Conservation (phyloP, 306 rosid genomes). For the Casuarina cunninghamiana region DNA sequence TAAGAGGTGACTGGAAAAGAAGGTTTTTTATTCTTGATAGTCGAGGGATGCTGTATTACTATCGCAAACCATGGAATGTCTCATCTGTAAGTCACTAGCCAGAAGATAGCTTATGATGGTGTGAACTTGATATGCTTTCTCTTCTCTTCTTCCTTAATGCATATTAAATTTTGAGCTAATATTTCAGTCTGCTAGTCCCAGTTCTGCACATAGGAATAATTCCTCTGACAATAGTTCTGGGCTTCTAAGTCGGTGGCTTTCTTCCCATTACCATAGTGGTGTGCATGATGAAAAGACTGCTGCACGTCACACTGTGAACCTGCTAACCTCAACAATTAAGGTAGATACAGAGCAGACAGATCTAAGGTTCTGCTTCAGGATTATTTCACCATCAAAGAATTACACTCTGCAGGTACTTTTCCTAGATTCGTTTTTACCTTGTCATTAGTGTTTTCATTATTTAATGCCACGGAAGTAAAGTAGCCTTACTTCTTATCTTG, state of each 20-base stretch:
- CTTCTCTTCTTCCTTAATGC: slow-evolving; percentile 20
- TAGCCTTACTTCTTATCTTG: neutral
- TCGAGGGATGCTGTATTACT: slow-evolving; percentile 75
- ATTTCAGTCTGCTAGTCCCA: slow-evolving; percentile 52
- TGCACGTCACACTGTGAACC: slow-evolving; percentile 73
- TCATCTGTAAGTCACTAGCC: slow-evolving; percentile 58
- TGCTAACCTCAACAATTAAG: slow-evolving; percentile 81
- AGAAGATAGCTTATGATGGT: slow-evolving; percentile 32
- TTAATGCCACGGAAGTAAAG: slow-evolving; percentile 20
- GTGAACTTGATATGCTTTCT: slow-evolving; percentile 14
- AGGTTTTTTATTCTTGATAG: slow-evolving; percentile 88
- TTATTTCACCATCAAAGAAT: slow-evolving; percentile 70
- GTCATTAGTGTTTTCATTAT: slow-evolving; percentile 3
- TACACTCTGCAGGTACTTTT: slow-evolving; percentile 74
- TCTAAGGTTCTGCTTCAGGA: slow-evolving; percentile 86
- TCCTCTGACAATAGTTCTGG: slow-evolving; percentile 64
- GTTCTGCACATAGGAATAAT: slow-evolving; percentile 52
- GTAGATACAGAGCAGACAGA: slow-evolving; percentile 79
- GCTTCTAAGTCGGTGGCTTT: slow-evolving; percentile 73
- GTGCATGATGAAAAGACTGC: slow-evolving; percentile 71
- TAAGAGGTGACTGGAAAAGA: slow-evolving; percentile 92
- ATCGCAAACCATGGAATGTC: slow-evolving; percentile 69
- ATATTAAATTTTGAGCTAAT: slow-evolving; percentile 28
- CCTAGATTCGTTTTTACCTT: slow-evolving; percentile 5
- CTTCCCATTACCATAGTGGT: slow-evolving; percentile 76